Base-by-base conservation (phyloP, 140 eudicot genomes). In the Oenanthe javanica region DNA sequence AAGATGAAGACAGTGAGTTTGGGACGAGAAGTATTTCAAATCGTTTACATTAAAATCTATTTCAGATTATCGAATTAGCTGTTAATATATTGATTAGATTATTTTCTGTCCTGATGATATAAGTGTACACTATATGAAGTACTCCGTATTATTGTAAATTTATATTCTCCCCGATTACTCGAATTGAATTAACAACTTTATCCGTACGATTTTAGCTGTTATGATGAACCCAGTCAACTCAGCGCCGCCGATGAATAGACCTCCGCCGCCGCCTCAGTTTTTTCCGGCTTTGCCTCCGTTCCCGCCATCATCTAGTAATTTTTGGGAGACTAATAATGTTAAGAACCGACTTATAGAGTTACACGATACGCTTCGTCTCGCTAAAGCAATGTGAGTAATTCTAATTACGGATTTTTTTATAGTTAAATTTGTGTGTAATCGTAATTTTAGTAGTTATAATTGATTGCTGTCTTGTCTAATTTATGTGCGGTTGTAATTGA, bases 371-470 rank as follows among this genome's bases (percentile, higher is more conserved):
- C 49, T 91, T 25, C 70, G 45, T 78, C 85, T 91, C 46, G 98
- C 97, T 10, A 90, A 87, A 85, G 84, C 97, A 80, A 82, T 94
- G 98, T 90, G 82, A 88, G 96, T 61, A 43, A 7, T 77, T 25
- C 45, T 63, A 8, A 59, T 55, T 5, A 52, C 9, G 14, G 0
- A 9, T 3, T 36, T 25, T 27, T 13, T 77, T 5, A n/a, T 61
- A 46, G 47, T 43, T 61, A 15, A 23, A 61, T 45, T 21, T 61
- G 12, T 2, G 13, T 23, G 70, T 23, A 1, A 25, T 23, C 6
- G 0, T 6, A 7, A 19, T 57, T 57, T 57, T 57, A 5, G 27
- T 21, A 19, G 31, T 61, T 51, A 9, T 12, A 19, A 19, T 38
- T 7, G 8, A 16, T 72, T 38, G 49, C 6, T 9, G 47, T 19